These are phyloP conservation scores for Phanerodontia chrysosporium DNA, from an alignment of 768 basidiomycete genomes.

Conservation along the genomic window DNA sequence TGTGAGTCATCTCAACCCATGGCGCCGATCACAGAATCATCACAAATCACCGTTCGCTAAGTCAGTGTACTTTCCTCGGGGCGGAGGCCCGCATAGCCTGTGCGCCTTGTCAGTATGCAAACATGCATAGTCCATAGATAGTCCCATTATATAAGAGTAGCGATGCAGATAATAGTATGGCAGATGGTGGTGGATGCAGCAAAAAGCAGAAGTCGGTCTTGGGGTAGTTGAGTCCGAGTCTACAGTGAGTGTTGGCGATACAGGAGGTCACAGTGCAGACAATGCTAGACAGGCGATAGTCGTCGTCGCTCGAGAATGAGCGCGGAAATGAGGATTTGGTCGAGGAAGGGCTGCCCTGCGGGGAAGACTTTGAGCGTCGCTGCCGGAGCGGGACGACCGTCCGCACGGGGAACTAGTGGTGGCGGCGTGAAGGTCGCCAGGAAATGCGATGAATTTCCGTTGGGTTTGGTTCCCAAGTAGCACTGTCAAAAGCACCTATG, in stretches of 20 bases:
- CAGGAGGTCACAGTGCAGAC: neutral
- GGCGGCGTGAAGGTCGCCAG: conserved; percentile 17
- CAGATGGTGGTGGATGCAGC: too few species aligned
- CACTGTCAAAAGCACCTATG: conserved; percentile 10
- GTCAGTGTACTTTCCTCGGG: too few species aligned
- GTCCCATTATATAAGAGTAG: neutral
- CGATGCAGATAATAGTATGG: neutral
- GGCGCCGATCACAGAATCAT: neutral
- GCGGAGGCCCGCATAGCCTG: neutral
- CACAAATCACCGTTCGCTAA: too few species aligned
- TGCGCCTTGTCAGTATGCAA: neutral
- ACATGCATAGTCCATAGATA: neutral
- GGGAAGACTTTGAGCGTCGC: conserved; percentile 24
- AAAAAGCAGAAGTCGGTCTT: too few species aligned
- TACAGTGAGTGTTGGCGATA: neutral
- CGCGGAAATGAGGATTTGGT: conserved; percentile 31
- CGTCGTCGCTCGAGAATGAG: conserved; percentile 31
- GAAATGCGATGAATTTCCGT: conserved; percentile 6
- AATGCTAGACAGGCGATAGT: conserved; percentile 13
- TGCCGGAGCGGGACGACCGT: conserved; percentile 8
- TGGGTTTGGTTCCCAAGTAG: conserved; percentile 10
- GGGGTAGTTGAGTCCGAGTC: neutral
- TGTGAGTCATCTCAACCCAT: neutral
- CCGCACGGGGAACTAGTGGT: conserved; percentile 10
- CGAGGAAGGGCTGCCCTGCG: conserved; percentile 25